Percentiles rank a stretch among this genome's conserved stretches.
phyloP scores from a whole-genome alignment of 225 moss, liverwort and hornwort genomes.

The Climacium dendroides region DNA sequence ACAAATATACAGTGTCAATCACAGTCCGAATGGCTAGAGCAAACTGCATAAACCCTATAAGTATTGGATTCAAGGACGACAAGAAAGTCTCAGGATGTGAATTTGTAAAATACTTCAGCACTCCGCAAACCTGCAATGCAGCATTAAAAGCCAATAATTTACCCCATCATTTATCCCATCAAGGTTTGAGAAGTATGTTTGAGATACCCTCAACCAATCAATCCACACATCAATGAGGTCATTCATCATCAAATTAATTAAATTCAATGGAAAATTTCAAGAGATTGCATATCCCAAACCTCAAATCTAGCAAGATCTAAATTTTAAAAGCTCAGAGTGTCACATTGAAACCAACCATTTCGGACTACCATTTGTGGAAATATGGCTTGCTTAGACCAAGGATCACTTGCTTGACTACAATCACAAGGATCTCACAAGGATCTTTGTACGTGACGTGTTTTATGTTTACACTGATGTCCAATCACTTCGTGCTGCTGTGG shows the following conservation, averaged over 20 bases:
- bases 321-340: background rate
- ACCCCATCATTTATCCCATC: background rate
- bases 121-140: background rate
- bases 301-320: background rate
- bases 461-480: no score
- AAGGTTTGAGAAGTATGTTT: background rate
- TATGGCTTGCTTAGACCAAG: no score
- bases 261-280: background rate
- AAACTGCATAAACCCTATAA: background rate
- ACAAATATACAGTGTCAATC: background rate
- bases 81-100: background rate
- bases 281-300: background rate
- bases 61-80: background rate
- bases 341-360: background rate
- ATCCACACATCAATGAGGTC: background rate
- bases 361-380: no score
- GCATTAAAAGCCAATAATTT: background rate
- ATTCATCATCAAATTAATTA: background rate
- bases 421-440: no score
- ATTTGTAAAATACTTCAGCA: background rate
- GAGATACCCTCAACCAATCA: background rate
- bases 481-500: no score
- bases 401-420: no score
- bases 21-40: background rate
- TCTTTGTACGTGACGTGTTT: no score